Percentiles rank a stretch among this genome's conserved stretches.
Conservation (phyloP, 2,329 filamentous ascomycete species). For the Reticulascus tulasneorum region DNA sequence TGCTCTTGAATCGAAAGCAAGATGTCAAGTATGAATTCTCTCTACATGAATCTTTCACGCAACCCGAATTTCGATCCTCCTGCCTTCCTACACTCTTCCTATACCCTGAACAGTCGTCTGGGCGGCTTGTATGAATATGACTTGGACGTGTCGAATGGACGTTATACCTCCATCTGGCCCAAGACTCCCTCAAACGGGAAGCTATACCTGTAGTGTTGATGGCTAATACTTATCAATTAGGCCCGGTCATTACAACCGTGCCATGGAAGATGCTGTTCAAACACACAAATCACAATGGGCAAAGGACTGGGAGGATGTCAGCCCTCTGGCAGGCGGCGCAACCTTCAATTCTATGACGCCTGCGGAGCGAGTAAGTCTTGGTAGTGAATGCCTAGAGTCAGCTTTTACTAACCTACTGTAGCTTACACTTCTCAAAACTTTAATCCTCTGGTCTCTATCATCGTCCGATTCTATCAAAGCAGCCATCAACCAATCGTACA, state of each 20-base stretch:
- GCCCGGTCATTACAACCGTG: constrained; percentile 86
- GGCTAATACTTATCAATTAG: no score
- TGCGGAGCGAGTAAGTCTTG: constrained; percentile 65
- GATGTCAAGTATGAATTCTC: constrained; percentile 84
- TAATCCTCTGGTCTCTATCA: constrained; percentile 84
- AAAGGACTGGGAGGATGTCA: constrained; percentile 74
- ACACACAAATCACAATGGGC: constrained; percentile 88
- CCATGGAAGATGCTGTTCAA: constrained; percentile 87
- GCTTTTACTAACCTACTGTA: constrained; percentile 38
- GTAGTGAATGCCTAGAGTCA: not conserved
- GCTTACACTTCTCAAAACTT: constrained; percentile 77
- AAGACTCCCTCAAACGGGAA: no score
- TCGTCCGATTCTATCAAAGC: constrained; percentile 79
- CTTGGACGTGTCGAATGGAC: no score
- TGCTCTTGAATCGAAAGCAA: constrained; percentile 95
- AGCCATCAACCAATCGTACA: constrained; percentile 84
- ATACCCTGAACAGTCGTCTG: no score
- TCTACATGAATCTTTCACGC: constrained; percentile 1
- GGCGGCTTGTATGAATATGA: no score
- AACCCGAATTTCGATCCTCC: no score
- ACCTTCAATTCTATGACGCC: constrained; percentile 81
- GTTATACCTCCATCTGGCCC: no score
- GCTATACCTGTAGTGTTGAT: no score
- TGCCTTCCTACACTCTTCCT: no score
- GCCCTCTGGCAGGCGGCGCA: constrained; percentile 73